Conservation (phyloP, 352 stramenopile species). For the Plasmopara muralis region DNA sequence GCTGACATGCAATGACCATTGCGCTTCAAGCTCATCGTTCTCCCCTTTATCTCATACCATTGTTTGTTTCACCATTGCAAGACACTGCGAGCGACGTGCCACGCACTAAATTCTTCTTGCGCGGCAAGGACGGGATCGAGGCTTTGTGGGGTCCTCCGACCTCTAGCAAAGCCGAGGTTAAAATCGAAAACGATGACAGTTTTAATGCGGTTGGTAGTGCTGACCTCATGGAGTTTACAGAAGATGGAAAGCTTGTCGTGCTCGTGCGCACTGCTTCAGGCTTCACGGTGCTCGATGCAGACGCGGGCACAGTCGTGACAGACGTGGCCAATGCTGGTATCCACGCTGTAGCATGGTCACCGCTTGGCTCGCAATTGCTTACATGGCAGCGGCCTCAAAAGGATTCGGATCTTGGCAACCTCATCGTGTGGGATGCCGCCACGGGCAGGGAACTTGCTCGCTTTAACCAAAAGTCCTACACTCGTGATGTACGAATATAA, state of each 20-base stretch:
- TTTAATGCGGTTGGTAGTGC: slow-evolving; percentile 36
- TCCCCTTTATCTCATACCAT: neutral
- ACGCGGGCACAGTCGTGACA: slow-evolving; percentile 51
- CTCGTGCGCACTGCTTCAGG: slow-evolving; percentile 55
- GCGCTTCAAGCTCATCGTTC: no score
- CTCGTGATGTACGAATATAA: slow-evolving; percentile 45
- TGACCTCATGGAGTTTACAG: slow-evolving; percentile 72
- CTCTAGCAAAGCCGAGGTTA: slow-evolving; percentile 34
- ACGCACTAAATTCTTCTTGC: slow-evolving; percentile 82
- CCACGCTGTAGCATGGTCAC: slow-evolving; percentile 75
- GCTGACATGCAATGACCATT: no score
- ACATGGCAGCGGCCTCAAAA: slow-evolving; percentile 85
- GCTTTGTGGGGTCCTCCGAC: slow-evolving; percentile 65
- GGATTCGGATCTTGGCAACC: slow-evolving; percentile 60
- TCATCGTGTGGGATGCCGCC: slow-evolving; percentile 74
- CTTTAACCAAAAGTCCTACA: slow-evolving; percentile 85
- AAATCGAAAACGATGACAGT: slow-evolving; percentile 46
- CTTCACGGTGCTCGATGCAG: slow-evolving; percentile 61
- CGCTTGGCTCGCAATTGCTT: slow-evolving; percentile 72
- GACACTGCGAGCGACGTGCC: slow-evolving; percentile 4
- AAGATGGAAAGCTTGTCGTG: slow-evolving; percentile 57
- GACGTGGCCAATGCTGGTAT: slow-evolving; percentile 70
- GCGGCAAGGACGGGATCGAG: slow-evolving; percentile 70
- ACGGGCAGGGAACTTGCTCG: slow-evolving; percentile 53
- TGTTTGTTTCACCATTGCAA: neutral